Evolutionary conservation across 2,329 filamentous ascomycete genomes (phyloP), one percentile per base, ranked within the genome.

Genomic region (Aspergillus udagawae): DNA sequence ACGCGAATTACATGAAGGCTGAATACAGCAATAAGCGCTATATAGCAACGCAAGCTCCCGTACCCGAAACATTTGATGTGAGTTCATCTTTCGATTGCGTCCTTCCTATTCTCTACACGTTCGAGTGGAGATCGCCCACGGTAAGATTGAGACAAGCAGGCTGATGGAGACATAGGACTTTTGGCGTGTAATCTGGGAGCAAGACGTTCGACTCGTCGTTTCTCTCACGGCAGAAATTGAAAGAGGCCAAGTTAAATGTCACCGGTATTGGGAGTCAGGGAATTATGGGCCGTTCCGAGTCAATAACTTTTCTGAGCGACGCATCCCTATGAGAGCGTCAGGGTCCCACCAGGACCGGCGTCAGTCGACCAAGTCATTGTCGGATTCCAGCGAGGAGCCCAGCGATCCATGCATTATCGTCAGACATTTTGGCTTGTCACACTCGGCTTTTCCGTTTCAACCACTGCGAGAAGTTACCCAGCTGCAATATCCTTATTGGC

Each of bases 101-200:
- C n/a, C 28, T 32, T 41, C 52, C 52, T 20, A 56, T 21, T n/a
- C 27, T 44, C 17, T 10, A 17, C 3, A 9, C 12, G 7, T 42
- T 7, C 27, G n/a, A 28, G n/a, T 17, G 29, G 23, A 5, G 32
- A 2, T 10, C 51, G 14, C 2, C 35, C 6, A 10, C n/a, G 9
- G 14, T 8, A 44, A 10, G 21, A 35, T 29, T 48, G 27, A 3
- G 20, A 54, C 20, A 20, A 17, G 20, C 14, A 23, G 41, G 29
- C 21, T 23, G 20, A 47, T 21, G 23, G 51, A 32, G 52, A 41
- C 49, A 7, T 32, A 94, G 90, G 94, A 99, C 73, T 99, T 99
- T 70, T 99, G 94, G 94, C 93, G 91, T 59, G 89, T 97, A 10
- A 83, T 97, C 29, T 99, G 94, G 94, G 92, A 97, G 70, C 90